A percentile compares a stretch with the other conserved stretches of the same genome.
These are phyloP conservation scores for Sclerotinia glacialis DNA, from an alignment of 2,329 filamentous ascomycete genomes.

Conservation along the genomic window DNA sequence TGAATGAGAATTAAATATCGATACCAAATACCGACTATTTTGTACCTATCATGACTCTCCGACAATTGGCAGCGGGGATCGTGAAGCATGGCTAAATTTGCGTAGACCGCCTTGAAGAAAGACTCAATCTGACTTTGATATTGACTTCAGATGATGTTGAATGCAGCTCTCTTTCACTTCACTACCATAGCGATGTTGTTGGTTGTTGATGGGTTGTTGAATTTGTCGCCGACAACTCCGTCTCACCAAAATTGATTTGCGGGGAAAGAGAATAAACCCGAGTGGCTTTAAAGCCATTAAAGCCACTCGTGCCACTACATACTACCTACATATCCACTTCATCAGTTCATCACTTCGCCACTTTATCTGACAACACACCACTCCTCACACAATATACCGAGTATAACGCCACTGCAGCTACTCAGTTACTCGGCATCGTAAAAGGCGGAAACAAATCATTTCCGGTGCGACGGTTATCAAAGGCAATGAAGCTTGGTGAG, in stretches of 20 bases:
- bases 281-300: not conserved
- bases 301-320: not conserved
- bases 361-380: conserved; percentile 7
- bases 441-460: not conserved
- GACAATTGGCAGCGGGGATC: no score
- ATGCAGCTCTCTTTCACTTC: no score
- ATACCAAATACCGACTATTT: not conserved
- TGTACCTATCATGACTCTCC: not conserved
- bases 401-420: not conserved
- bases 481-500: not conserved
- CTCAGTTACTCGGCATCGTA: not conserved
- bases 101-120: not conserved
- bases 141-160: not conserved
- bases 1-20: not conserved
- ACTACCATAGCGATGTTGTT: not conserved
- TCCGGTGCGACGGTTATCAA: not conserved
- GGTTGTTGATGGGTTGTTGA: no score
- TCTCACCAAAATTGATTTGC: not conserved
- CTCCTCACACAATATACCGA: not conserved
- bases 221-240: not conserved
- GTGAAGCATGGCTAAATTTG: not conserved
- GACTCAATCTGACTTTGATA: not conserved
- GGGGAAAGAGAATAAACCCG: not conserved
- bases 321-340: not conserved
- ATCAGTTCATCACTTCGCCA: not conserved